phyloP scores from a whole-genome alignment of 2,329 filamentous ascomycete species.

The Hypocreales sp. region DNA sequence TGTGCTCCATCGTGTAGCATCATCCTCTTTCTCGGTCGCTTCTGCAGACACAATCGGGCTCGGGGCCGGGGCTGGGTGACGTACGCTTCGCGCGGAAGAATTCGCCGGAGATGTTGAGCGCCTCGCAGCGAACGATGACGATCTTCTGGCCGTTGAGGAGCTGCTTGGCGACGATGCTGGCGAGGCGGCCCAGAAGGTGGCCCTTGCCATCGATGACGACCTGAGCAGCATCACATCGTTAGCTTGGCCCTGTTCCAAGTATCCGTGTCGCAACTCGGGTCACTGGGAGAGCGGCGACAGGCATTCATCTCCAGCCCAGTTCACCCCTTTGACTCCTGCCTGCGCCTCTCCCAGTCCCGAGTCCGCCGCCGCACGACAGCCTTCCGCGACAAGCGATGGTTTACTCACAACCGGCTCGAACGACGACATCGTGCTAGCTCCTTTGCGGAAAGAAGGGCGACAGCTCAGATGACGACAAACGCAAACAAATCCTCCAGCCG shows the following conservation, averaged over 20 bases:
- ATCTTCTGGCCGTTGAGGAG: slow-evolving; percentile 99
- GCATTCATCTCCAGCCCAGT: no score
- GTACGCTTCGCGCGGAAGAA: slow-evolving; percentile 99
- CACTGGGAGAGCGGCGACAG: no score
- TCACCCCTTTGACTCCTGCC: no score
- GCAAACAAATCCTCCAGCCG: slow-evolving; percentile 21
- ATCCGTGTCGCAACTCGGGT: no score
- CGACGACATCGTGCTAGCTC: slow-evolving; percentile 44
- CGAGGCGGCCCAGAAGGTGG: slow-evolving; percentile 97
- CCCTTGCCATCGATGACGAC: slow-evolving; percentile 99
- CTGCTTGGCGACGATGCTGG: slow-evolving; percentile 97
- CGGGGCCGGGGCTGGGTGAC: no score
- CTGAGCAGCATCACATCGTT: slow-evolving; percentile 35
- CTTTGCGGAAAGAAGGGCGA: slow-evolving; percentile 15
- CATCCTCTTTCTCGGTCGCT: no score
- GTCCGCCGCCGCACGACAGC: no score
- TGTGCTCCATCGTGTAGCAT: no score
- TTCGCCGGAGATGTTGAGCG: slow-evolving; percentile 99
- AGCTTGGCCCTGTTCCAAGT: slow-evolving; percentile 1
- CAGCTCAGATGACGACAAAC: slow-evolving; percentile 17
- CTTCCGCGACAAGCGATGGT: no score
- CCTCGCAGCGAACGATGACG: slow-evolving; percentile 95
- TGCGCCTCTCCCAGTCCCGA: no score
- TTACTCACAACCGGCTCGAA: slow-evolving; percentile 57
- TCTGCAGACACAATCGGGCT: no score